Evolutionary conservation across 371 early-diverging fungal species (phyloP), one percentile per base, ranked within the genome.

Genomic region (Apophysomyces ossiformis): DNA sequence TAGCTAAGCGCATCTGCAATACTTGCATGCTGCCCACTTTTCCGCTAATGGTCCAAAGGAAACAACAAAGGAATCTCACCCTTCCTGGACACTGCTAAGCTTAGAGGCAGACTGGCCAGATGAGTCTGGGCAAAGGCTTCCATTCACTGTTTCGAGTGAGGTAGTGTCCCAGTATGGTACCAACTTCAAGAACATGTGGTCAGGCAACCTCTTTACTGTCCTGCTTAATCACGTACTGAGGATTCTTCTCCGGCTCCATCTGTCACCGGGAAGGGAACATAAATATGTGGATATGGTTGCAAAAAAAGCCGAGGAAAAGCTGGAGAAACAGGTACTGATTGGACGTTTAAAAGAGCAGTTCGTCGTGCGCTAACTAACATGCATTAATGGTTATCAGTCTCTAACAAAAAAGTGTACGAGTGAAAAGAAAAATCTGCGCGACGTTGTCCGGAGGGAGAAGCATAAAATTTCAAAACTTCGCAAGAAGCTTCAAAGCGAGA

Each of bases 171-270:
- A n/a, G 1, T 50, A 18, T 7, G 21, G 5, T 1, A 50, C 50
- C 6, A 50, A 50, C 9, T 50, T 50, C 50, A 50, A 21, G 50
- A 50, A 50, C 21, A 50, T 50, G 21, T 50, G 50, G 50, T 18
- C n/a, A 9, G 50, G 50, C 5, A 50, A 50, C n/a, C n/a, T 50
- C 4, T 18, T 50, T 18, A 18, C 9, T 4, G 1, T 0, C 5
- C 15, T 50, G 21, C 21, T 50, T 5, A 18, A 21, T 9, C 50
- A 50, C 9, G 50, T 50, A 4, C 21, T 50, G 5, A n/a, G 50
- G 2, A 21, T 50, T 1, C 50, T 50, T 50, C 21, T 21, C 7
- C n/a, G 7, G 21, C 21, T 50, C 18, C 50, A 50, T 50, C 4
- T 50, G 21, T 50, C 50, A 21, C 50, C 50, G 3, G 0, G 21